These are phyloP conservation scores for Pyrrhoderma noxium DNA, from an alignment of 1,284 basidiomycete species.

Conservation along the genomic window DNA sequence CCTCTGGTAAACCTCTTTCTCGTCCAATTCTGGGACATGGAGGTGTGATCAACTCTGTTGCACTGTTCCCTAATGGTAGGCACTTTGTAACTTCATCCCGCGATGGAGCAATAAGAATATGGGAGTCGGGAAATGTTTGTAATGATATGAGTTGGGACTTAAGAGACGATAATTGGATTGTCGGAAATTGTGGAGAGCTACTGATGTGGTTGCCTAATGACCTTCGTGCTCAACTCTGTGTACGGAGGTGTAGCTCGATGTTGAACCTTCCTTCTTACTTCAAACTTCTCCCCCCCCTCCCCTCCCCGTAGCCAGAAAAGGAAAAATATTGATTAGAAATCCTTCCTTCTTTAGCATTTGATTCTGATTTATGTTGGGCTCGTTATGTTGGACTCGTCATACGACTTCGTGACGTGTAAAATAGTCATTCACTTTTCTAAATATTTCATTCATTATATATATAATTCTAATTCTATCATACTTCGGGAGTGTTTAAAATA, in stretches of 20 bases:
- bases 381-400: background rate
- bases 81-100: background rate
- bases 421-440: too few species aligned
- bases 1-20: background rate
- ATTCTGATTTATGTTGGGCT: background rate
- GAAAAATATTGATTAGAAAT: background rate
- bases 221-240: too few species aligned
- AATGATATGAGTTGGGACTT: too few species aligned
- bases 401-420: background rate
- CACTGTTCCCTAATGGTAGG: background rate
- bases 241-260: too few species aligned
- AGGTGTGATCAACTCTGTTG: background rate
- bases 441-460: too few species aligned
- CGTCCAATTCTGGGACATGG: background rate
- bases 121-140: background rate
- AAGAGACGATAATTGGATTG: slow-evolving; percentile 2
- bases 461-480: too few species aligned
- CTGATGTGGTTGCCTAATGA: slow-evolving; percentile 3
- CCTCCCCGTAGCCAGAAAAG: too few species aligned
- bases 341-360: background rate
- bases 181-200: background rate
- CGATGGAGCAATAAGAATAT: background rate
- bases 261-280: too few species aligned
- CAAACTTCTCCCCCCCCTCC: too few species aligned
- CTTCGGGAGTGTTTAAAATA: too few species aligned